Evolutionary conservation across 768 basidiomycete species (phyloP), one percentile per base, ranked within the genome.

Genomic region (Podaxis carcinomalis): DNA sequence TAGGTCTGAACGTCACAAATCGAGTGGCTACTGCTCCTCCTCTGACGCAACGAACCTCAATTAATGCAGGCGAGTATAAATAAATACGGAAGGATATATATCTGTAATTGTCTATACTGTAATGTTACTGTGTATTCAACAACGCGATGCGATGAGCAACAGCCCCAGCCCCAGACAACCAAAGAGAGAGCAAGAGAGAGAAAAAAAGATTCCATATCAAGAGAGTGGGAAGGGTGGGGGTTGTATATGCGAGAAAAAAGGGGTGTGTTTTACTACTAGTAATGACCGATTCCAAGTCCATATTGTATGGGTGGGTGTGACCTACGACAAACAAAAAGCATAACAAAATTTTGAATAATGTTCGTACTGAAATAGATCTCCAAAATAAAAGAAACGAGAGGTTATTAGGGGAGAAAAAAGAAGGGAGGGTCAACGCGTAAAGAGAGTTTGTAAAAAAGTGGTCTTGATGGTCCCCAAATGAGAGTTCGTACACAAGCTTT

Each of bases 391-490:
- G 19, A 25, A 54, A 35, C 6, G 19, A 32, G 14, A 44, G 19
- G 42, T 40, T 23, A 51, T 58, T 58, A 58, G 51, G 32, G 32
- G 23, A 2, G 2, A 2, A 23, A 23, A 23, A 23, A 59, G 27
- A 53, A 59, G 42, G 21, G 59, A 39, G 36, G 25, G 59, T 54
- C 32, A 28, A 27, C 27, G 51, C 21, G 14, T 61, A 61, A 61
- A 28, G 36, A 61, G 21, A 19, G 52, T 36, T 40, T 52, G 52
- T 39, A 36, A 35, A n/a, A 32, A 23, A 23, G 2, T 16, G 14
- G 28, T 47, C 56, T 44, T 57, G 25, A 57, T 57, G 35, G 47
- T 57, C 32, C 46, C 46, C 56, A 57, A 57, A 56, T 40, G 27
- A 52, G 28, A 52, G 32, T 32, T 32, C 32, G 32, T 32, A 2